These are phyloP conservation scores for Begonia fuchsioides DNA, from an alignment of 306 rosid genomes.

Conservation along the genomic window DNA sequence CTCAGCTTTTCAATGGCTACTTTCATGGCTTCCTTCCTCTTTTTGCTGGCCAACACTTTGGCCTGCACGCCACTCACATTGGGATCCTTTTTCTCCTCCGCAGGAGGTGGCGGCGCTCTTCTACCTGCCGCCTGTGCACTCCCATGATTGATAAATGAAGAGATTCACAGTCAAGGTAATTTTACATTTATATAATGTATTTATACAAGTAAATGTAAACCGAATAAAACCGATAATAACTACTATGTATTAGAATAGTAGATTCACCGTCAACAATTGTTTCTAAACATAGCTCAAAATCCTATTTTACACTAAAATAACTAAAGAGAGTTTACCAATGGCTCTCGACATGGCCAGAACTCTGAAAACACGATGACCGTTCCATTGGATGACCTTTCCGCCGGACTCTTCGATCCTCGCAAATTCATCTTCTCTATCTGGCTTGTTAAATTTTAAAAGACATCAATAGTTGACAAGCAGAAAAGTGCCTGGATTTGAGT, in stretches of 20 bases:
- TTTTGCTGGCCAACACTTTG: slow-evolving; percentile 75
- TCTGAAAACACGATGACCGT: slow-evolving; percentile 1
- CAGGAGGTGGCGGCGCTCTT: slow-evolving; percentile 67
- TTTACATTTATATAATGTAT: no score
- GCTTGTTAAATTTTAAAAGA: neutral
- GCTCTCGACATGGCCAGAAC: slow-evolving; percentile 1
- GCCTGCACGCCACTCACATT: slow-evolving; percentile 67
- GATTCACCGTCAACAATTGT: no score
- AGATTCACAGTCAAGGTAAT: no score
- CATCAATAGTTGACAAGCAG: no score
- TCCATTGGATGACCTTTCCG: neutral
- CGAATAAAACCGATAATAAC: no score
- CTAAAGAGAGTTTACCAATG: neutral
- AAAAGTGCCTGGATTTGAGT: no score
- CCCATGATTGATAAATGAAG: slow-evolving; percentile 14
- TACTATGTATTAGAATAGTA: no score
- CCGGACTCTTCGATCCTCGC: neutral
- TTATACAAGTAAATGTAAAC: no score
- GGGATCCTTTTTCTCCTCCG: slow-evolving; percentile 62
- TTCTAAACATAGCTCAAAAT: no score
- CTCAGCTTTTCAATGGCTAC: slow-evolving; percentile 40
- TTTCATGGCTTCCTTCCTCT: slow-evolving; percentile 87
- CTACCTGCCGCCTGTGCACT: slow-evolving; percentile 43
- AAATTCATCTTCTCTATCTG: neutral
- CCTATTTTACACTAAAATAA: no score